Evolutionary conservation across 2,329 filamentous ascomycete genomes (phyloP).

Genomic region (Cladophialophora psammophila): DNA sequence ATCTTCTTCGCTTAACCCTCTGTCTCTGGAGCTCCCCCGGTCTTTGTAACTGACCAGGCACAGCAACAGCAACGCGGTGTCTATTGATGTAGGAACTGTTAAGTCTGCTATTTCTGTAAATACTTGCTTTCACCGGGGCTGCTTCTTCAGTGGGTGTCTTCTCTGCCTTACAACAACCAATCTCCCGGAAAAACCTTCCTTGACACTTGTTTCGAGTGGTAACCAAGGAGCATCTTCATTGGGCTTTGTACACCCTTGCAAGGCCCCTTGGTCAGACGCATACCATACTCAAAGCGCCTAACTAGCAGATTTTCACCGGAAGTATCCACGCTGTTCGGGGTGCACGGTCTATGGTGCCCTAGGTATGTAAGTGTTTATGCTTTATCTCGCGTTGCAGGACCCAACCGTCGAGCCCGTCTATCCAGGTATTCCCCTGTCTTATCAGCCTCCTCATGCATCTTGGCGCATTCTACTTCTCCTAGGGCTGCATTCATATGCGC

Average conservation of each 20-base stretch:
- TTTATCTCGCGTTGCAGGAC: slow-evolving; percentile 11
- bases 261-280: neutral
- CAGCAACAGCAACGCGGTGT: too few species aligned
- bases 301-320: neutral
- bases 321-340: neutral
- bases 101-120: too few species aligned
- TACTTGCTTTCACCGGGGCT: too few species aligned
- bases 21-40: too few species aligned
- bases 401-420: neutral
- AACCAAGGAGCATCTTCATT: neutral
- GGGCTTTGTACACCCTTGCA: neutral
- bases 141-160: neutral
- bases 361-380: neutral
- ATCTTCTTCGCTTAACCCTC: too few species aligned
- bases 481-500: neutral
- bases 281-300: neutral
- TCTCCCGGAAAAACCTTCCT: neutral
- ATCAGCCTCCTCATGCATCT: neutral
- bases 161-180: neutral
- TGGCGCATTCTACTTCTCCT: neutral
- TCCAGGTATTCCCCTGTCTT: neutral
- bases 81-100: too few species aligned
- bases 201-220: neutral
- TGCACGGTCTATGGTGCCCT: neutral
- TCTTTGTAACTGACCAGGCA: too few species aligned